These are phyloP conservation scores for Spirogloea muscicola DNA, from an alignment of 139 green algal genomes.

Conservation along the genomic window DNA sequence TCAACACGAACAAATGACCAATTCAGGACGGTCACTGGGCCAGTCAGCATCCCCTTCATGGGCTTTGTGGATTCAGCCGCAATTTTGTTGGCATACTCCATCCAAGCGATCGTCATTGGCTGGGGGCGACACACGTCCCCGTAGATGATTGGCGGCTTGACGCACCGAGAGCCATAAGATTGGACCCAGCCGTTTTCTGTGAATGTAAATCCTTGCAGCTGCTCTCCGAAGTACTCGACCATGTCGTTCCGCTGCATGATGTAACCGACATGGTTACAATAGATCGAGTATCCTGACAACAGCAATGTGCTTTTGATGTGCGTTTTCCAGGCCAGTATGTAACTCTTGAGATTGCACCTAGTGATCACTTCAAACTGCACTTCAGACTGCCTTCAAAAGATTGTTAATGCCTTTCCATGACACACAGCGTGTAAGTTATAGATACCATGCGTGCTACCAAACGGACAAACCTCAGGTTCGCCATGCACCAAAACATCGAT, in stretches of 20 bases:
- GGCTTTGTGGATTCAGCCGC: constrained; percentile 56
- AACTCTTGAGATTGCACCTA: too few relatives aligned
- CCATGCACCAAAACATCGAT: constrained; percentile 89
- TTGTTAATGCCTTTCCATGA: too few relatives aligned
- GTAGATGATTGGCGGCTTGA: constrained; percentile 77
- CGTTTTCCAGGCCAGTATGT: too few relatives aligned
- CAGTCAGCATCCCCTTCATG: constrained; percentile 91
- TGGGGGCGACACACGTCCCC: constrained; percentile 61
- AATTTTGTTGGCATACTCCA: constrained; percentile 62
- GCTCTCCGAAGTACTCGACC: constrained; percentile 85
- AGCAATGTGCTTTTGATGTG: too few relatives aligned
- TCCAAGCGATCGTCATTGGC: constrained; percentile 83
- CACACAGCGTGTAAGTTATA: too few relatives aligned
- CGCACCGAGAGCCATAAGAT: constrained; percentile 79
- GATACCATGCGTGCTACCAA: too few relatives aligned
- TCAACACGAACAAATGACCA: constrained; percentile 87
- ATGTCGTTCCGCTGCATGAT: constrained; percentile 44
- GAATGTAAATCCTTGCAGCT: constrained; percentile 76
- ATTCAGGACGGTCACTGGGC: constrained; percentile 87
- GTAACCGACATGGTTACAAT: too few relatives aligned
- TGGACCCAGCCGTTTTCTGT: constrained; percentile 54
- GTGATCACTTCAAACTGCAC: too few relatives aligned
- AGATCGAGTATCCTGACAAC: too few relatives aligned
- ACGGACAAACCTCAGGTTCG: constrained; percentile 76
- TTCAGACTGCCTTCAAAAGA: too few relatives aligned